Conservation (phyloP, 352 stramenopile species). For the Pythium utonaiense region DNA sequence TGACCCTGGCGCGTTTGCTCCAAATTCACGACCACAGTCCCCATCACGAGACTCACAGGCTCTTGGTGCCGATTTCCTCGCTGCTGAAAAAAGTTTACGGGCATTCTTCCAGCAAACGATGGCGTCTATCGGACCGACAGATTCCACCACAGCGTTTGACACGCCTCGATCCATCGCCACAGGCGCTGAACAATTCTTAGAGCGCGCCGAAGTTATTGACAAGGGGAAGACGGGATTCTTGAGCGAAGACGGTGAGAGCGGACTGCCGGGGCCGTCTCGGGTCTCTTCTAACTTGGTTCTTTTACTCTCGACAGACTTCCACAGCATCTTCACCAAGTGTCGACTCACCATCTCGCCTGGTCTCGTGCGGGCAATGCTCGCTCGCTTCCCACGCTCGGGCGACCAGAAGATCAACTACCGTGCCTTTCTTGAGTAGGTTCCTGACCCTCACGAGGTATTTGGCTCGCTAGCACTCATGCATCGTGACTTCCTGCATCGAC, state of each 20-base stretch:
- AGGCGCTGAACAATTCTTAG: conserved; percentile 52
- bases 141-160: conserved; percentile 3
- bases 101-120: conserved; percentile 31
- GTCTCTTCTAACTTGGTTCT: too few species aligned
- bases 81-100: conserved; percentile 40
- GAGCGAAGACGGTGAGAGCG: conserved; percentile 36
- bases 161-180: conserved; percentile 41
- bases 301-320: conserved; percentile 34
- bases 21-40: neutral
- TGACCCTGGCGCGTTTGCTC: neutral
- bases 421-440: conserved; percentile 47
- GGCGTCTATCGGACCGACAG: neutral
- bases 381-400: conserved; percentile 37
- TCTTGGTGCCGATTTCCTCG: conserved; percentile 31
- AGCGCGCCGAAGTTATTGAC: conserved; percentile 41
- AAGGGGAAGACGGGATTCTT: conserved; percentile 30
- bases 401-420: conserved; percentile 37
- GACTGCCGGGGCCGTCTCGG: neutral
- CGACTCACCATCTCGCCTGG: conserved; percentile 24
- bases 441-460: neutral
- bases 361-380: conserved; percentile 41
- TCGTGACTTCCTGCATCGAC: neutral
- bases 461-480: neutral
- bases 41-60: neutral
- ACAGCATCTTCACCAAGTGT: conserved; percentile 31